Conservation (phyloP, 2,329 filamentous ascomycete genomes). For the Aspergillus clavatus region DNA sequence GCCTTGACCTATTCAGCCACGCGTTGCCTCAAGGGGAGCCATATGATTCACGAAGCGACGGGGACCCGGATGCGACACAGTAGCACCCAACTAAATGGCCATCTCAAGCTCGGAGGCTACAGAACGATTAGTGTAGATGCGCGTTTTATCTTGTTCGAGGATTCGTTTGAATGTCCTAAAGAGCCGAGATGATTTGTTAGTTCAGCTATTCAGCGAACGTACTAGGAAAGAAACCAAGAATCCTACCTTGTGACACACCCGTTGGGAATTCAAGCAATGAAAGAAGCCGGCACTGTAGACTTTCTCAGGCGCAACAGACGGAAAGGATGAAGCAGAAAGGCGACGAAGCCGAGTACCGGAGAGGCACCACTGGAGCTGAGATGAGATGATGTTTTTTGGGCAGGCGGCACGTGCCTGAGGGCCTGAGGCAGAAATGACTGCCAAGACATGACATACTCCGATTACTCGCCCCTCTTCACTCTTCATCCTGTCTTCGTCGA, state of each 20-base stretch:
- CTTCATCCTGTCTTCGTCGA: slow-evolving; percentile 9
- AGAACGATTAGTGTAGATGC: slow-evolving; percentile 2
- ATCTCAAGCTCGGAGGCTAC: slow-evolving; percentile 27
- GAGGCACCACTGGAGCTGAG: slow-evolving; percentile 22
- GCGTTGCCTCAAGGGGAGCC: slow-evolving; percentile 39
- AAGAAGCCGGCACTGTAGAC: slow-evolving; percentile 2
- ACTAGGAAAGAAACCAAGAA: neutral
- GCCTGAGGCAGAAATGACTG: slow-evolving; percentile 12
- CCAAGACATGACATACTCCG: slow-evolving; percentile 24
- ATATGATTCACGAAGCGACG: slow-evolving; percentile 29
- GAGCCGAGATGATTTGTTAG: slow-evolving; percentile 1
- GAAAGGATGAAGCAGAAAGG: slow-evolving; percentile 13
- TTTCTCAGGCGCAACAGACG: slow-evolving; percentile 3
- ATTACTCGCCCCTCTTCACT: slow-evolving; percentile 12
- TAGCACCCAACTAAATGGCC: slow-evolving; percentile 30
- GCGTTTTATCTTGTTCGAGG: neutral
- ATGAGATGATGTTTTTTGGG: slow-evolving; percentile 28
- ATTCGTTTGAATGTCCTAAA: neutral
- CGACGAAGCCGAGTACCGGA: slow-evolving; percentile 11
- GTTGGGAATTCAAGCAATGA: slow-evolving; percentile 3
- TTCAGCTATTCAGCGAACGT: neutral
- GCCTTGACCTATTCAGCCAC: slow-evolving; percentile 35
- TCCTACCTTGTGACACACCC: neutral
- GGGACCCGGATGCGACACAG: slow-evolving; percentile 15
- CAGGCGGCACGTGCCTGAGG: slow-evolving; percentile 23